Evolutionary conservation across 371 early-diverging fungal genomes (phyloP).

Genomic region (Circinella umbellata): DNA sequence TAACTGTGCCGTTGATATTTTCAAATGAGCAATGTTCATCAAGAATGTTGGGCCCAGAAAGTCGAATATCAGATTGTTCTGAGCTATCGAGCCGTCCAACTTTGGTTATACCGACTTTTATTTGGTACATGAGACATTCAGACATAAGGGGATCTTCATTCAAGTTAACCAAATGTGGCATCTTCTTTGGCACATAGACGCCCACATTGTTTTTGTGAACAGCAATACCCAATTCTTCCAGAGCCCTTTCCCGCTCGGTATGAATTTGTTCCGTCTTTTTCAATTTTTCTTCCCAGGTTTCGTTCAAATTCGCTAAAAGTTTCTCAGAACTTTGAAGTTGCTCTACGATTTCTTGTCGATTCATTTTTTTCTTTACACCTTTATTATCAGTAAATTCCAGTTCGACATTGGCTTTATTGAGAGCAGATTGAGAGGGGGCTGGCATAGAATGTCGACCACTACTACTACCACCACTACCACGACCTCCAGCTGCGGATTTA

Average conservation of each 20-base stretch:
- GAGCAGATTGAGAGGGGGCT: conserved; percentile 10
- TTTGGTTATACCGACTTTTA: conserved; percentile 77
- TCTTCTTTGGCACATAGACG: conserved; percentile 79
- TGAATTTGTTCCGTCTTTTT: conserved; percentile 77
- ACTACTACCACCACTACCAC: conserved; percentile 1
- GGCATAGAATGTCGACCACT: conserved; percentile 10
- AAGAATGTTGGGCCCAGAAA: conserved; percentile 74
- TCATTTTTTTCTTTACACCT: conserved; percentile 59
- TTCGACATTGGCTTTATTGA: conserved; percentile 24
- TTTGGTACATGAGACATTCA: conserved; percentile 87
- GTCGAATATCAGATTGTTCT: conserved; percentile 63
- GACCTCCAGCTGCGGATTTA: conserved; percentile 12
- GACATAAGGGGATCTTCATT: conserved; percentile 92
- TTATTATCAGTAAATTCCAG: conserved; percentile 56
- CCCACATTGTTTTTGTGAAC: conserved; percentile 79
- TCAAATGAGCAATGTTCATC: conserved; percentile 82
- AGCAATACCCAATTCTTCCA: conserved; percentile 84
- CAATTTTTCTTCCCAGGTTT: conserved; percentile 89
- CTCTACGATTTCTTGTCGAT: conserved; percentile 71
- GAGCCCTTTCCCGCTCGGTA: conserved; percentile 70
- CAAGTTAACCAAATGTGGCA: conserved; percentile 89
- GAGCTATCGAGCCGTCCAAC: conserved; percentile 67
- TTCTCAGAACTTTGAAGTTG: conserved; percentile 87
- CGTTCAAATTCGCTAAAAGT: conserved; percentile 82
- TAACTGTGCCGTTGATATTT: conserved; percentile 64